These are phyloP conservation scores for Zelopaecilomyces penicillatus DNA, from an alignment of 2,329 filamentous ascomycete species.

Conservation along the genomic window DNA sequence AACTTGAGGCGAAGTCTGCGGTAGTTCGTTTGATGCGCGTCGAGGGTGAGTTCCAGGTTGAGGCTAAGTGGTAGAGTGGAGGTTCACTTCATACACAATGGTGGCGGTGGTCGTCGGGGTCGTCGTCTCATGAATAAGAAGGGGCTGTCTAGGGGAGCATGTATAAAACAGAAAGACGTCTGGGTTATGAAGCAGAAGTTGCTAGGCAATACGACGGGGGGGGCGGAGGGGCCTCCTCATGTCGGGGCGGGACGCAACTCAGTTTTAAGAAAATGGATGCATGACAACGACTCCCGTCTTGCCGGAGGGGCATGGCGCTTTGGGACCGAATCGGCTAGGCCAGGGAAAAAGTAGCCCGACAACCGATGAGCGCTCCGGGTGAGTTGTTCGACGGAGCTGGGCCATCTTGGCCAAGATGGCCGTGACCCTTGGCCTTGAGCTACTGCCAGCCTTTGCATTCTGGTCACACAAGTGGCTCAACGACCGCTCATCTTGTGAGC, in stretches of 20 bases:
- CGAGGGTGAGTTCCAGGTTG: neutral
- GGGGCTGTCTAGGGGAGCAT: neutral
- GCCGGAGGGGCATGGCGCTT: too few relatives aligned
- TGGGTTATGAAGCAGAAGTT: constrained; percentile 6
- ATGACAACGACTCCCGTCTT: too few relatives aligned
- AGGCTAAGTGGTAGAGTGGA: neutral
- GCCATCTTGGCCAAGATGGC: constrained; percentile 1
- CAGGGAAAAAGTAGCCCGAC: too few relatives aligned
- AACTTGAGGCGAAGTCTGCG: constrained; percentile 6
- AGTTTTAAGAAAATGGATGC: neutral
- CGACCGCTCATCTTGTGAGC: neutral
- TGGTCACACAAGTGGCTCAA: constrained; percentile 7
- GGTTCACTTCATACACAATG: neutral
- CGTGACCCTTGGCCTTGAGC: neutral
- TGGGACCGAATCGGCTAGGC: too few relatives aligned
- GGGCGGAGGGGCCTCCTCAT: constrained; percentile 1
- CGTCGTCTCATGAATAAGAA: constrained; percentile 5
- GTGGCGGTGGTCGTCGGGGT: constrained; percentile 1
- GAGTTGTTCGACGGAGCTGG: neutral
- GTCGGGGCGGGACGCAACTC: neutral
- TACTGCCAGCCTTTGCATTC: constrained; percentile 7
- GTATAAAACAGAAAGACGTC: neutral
- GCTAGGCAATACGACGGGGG: constrained; percentile 5
- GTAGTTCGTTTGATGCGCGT: constrained; percentile 6
- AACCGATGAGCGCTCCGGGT: too few relatives aligned